These are phyloP conservation scores for Pichia sp. DNA, from an alignment of 1,139 yeast genomes.

Conservation along the genomic window DNA sequence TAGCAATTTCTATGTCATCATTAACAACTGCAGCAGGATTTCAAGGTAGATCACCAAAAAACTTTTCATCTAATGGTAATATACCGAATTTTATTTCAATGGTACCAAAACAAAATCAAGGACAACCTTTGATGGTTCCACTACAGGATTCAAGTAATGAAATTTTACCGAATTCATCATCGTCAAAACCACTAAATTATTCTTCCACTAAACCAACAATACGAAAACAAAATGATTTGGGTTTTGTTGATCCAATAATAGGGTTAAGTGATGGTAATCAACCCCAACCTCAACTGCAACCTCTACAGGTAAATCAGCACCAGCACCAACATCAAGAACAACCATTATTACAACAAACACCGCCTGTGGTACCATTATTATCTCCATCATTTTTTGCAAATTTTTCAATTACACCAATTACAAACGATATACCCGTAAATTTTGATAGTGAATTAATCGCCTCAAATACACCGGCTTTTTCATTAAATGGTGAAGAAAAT, in stretches of 20 bases:
- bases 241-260: not conserved
- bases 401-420: not conserved
- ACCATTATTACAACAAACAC: not conserved
- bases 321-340: not conserved
- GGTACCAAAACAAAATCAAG: not conserved
- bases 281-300: not conserved
- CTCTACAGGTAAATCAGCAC: not conserved
- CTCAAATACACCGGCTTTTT: constrained; percentile 1
- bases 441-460: not conserved
- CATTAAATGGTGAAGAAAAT: constrained; percentile 13
- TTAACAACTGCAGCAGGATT: not conserved
- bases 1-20: constrained; percentile 19
- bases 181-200: not conserved
- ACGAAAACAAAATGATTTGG: not conserved
- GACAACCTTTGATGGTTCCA: not conserved
- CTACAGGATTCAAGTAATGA: not conserved
- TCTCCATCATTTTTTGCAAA: not conserved
- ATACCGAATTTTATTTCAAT: not conserved
- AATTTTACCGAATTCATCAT: not conserved
- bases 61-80: not conserved
- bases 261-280: not conserved
- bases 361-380: not conserved
- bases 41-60: not conserved
- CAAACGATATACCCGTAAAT: not conserved
- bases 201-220: not conserved